Percentiles rank a stretch among this genome's conserved stretches.
Evolutionary conservation across 2,329 filamentous ascomycete genomes (phyloP).

Genomic region (Dothideomycetes sp.): DNA sequence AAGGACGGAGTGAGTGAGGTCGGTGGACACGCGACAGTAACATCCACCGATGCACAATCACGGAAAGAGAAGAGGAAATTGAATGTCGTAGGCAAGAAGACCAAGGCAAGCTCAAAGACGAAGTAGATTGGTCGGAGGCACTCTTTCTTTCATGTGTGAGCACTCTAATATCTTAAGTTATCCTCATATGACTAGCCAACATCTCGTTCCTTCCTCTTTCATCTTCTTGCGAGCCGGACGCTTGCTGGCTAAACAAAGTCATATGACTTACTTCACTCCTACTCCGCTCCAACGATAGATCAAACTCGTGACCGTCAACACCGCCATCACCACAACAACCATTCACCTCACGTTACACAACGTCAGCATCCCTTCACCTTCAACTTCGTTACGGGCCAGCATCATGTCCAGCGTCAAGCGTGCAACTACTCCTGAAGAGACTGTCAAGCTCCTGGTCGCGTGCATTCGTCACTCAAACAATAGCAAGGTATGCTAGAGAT

Average conservation of each 20-base stretch:
- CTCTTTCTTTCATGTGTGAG: neutral
- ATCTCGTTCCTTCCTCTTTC: neutral
- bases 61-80: slow-evolving; percentile 18
- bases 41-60: slow-evolving; percentile 10
- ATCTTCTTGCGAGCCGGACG: neutral
- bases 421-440: slow-evolving; percentile 34
- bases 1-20: slow-evolving; percentile 7
- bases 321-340: no score
- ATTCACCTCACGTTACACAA: no score
- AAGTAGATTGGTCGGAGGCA: slow-evolving; percentile 5
- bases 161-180: neutral
- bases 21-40: slow-evolving; percentile 4
- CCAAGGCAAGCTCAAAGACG: slow-evolving; percentile 11
- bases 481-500: slow-evolving; percentile 45
- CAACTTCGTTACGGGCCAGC: no score
- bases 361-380: no score
- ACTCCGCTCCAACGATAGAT: neutral
- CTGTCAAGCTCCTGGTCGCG: slow-evolving; percentile 54
- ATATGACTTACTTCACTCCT: neutral
- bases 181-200: neutral
- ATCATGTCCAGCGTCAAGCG: neutral
- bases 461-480: slow-evolving; percentile 52
- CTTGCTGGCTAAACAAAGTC: neutral
- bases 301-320: slow-evolving; percentile 11
- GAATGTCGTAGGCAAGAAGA: slow-evolving; percentile 9